phyloP scores from a whole-genome alignment of 192 early-diverging fungal genomes.

The Mortierella antarctica region DNA sequence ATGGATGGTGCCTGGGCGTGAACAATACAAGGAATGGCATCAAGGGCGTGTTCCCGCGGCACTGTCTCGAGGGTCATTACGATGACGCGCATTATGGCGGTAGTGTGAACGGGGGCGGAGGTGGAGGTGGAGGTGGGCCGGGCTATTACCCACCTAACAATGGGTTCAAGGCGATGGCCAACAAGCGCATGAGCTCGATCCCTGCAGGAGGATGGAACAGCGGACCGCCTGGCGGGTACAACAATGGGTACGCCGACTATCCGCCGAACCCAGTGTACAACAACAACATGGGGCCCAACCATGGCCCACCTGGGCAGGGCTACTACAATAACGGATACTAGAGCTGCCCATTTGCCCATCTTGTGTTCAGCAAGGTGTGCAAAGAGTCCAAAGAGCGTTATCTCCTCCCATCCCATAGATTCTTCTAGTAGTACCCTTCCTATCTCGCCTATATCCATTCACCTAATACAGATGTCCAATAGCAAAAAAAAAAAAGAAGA shows the following conservation, averaged over 20 bases:
- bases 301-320: conserved; percentile 2
- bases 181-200: conserved; percentile 51
- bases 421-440: too few species aligned
- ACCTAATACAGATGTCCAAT: too few species aligned
- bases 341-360: neutral
- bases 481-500: too few species aligned
- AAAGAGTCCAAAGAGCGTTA: too few species aligned
- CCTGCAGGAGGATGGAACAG: conserved; percentile 29
- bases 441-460: too few species aligned
- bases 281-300: neutral
- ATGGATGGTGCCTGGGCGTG: conserved; percentile 68
- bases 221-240: neutral
- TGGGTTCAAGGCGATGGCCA: conserved; percentile 37
- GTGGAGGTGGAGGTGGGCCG: conserved; percentile 12
- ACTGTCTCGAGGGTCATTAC: conserved; percentile 57
- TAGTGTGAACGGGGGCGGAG: neutral
- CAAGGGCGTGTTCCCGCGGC: conserved; percentile 67
- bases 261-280: conserved; percentile 12
- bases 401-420: too few species aligned
- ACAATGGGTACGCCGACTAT: conserved; percentile 8
- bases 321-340: conserved; percentile 28
- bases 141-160: conserved; percentile 35
- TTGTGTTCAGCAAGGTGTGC: too few species aligned
- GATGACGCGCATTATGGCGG: conserved; percentile 30
- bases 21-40: conserved; percentile 59